phyloP scores from a whole-genome alignment of 1,284 basidiomycete genomes.

The Pisolithus thermaeus region DNA sequence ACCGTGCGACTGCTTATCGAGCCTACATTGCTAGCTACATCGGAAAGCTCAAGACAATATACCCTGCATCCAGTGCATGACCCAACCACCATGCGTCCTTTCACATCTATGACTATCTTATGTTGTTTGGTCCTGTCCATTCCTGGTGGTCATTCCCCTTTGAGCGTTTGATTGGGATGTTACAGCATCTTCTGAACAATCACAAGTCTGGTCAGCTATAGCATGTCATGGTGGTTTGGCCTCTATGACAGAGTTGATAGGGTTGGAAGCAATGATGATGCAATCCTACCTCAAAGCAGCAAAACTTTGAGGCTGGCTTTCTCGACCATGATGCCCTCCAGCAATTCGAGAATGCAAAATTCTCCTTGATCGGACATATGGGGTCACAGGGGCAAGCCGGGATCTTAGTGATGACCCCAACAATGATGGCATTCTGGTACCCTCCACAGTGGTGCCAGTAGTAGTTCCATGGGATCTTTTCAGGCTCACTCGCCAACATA shows the following conservation, averaged over 20 bases:
- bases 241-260: constrained; percentile 11
- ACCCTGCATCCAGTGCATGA: not conserved
- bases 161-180: constrained; percentile 29
- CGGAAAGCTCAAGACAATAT: too few relatives aligned
- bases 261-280: constrained; percentile 17
- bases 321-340: not conserved
- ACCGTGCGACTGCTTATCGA: too few relatives aligned
- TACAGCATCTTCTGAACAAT: constrained; percentile 31
- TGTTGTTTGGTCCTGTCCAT: constrained; percentile 32
- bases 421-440: not conserved
- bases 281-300: constrained; percentile 5
- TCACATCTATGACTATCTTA: constrained; percentile 29
- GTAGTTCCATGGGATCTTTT: not conserved
- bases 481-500: not conserved
- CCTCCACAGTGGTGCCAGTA: not conserved
- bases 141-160: constrained; percentile 29
- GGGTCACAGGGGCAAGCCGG: not conserved
- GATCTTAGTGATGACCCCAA: not conserved
- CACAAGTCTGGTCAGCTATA: constrained; percentile 22
- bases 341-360: constrained; percentile 10
- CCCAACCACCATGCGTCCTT: constrained; percentile 30
- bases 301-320: constrained; percentile 6
- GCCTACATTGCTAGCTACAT: too few relatives aligned
- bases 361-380: constrained; percentile 6
- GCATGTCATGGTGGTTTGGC: not conserved